Conservation (phyloP, 495 filamentous ascomycete genomes). For the Cercophora sp. region DNA sequence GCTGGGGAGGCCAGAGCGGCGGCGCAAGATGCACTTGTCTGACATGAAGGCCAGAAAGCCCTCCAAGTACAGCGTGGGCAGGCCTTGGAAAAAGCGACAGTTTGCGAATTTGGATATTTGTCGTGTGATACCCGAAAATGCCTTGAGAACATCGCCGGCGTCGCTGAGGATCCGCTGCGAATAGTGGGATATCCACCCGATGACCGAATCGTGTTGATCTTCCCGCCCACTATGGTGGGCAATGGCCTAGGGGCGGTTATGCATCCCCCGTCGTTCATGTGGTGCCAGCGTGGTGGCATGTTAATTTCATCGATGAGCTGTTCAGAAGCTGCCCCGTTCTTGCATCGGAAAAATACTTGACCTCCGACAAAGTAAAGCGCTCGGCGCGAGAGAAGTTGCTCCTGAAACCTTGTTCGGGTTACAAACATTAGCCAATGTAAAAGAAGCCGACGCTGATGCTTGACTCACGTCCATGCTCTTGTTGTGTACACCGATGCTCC, state of each 20-base stretch:
- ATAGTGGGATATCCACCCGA: neutral
- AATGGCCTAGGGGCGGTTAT: neutral
- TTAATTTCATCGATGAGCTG: neutral
- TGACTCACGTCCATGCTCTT: neutral
- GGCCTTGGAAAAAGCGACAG: neutral
- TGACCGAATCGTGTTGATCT: neutral
- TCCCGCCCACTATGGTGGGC: neutral
- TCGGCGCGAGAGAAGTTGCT: neutral
- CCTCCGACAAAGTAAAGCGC: neutral
- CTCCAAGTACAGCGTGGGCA: neutral
- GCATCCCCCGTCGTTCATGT: no score
- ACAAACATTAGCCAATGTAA: neutral
- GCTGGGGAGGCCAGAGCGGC: neutral
- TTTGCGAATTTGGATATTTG: neutral
- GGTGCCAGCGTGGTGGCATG: neutral
- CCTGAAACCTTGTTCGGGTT: neutral
- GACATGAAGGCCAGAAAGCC: neutral
- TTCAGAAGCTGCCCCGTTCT: neutral
- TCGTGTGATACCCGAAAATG: neutral
- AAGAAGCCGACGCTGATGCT: neutral
- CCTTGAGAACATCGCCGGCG: neutral
- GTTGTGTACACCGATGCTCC: neutral
- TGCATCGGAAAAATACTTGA: neutral
- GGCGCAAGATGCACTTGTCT: neutral
- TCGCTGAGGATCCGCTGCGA: neutral